Conservation (phyloP, 1,139 yeast genomes). For the Kodamaea plutei region DNA sequence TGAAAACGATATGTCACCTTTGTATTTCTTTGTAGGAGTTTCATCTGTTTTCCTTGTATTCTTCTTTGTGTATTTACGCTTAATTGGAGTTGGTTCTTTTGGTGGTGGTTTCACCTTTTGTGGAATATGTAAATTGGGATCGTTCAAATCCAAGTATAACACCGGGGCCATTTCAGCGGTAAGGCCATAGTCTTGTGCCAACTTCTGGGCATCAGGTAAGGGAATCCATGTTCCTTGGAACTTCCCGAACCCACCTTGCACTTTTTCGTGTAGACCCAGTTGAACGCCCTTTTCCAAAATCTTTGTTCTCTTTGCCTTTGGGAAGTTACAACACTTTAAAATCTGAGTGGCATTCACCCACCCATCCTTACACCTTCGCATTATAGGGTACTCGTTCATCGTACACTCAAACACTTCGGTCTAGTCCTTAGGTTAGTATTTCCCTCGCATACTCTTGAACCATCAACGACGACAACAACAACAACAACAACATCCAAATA, state of each 20-base stretch:
- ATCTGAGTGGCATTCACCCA: constrained; percentile 99
- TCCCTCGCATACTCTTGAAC: too few species aligned
- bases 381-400: constrained; percentile 79
- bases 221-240: constrained; percentile 99
- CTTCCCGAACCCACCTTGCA: constrained; percentile 96
- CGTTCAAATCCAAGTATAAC: constrained; percentile 44
- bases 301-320: constrained; percentile 89
- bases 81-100: constrained; percentile 43
- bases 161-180: constrained; percentile 55
- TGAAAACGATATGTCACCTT: constrained; percentile 16
- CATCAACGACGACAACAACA: too few species aligned
- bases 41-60: constrained; percentile 28
- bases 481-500: too few species aligned
- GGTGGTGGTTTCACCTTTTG: constrained; percentile 43
- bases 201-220: constrained; percentile 49
- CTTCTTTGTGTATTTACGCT: constrained; percentile 41
- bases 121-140: constrained; percentile 45
- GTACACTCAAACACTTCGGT: constrained; percentile 80
- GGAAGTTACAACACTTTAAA: constrained; percentile 88
- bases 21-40: constrained; percentile 36
- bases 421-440: constrained; percentile 11
- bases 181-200: constrained; percentile 53
- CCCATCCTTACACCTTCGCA: constrained; percentile 86
- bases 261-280: constrained; percentile 81
- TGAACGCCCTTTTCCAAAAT: constrained; percentile 90